Conservation (phyloP, 208 protist species). For the Acanthamoeba culbertsoni region DNA sequence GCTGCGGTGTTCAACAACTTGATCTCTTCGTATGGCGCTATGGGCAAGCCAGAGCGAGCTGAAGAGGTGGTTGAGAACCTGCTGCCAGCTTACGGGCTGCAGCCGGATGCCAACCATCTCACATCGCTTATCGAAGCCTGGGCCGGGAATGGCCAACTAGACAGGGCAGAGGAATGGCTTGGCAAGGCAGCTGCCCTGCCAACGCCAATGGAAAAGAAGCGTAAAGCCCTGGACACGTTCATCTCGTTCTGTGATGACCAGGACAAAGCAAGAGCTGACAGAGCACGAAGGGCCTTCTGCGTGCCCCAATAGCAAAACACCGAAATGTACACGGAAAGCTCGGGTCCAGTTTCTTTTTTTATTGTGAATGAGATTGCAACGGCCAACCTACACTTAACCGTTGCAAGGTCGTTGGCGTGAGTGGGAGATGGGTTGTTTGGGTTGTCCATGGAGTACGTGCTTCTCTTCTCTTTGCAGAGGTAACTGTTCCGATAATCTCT, state of each 20-base stretch:
- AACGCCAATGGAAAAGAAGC: neutral
- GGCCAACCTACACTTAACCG: too few relatives aligned
- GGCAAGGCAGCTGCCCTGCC: neutral
- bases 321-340: too few relatives aligned
- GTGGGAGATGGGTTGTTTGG: neutral
- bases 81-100: neutral
- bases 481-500: neutral
- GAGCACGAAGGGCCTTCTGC: neutral
- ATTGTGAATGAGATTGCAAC: too few relatives aligned
- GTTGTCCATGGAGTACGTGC: slow-evolving; percentile 5
- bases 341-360: too few relatives aligned
- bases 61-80: neutral
- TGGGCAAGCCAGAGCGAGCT: neutral
- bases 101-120: neutral
- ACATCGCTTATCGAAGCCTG: slow-evolving; percentile 1
- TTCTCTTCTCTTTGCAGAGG: neutral
- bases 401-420: too few relatives aligned
- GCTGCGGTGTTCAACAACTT: neutral
- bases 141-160: neutral
- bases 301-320: too few relatives aligned
- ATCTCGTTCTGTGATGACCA: neutral
- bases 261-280: neutral
- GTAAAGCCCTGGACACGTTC: neutral
- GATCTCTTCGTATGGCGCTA: neutral
- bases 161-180: neutral